A percentile compares a stretch with the other conserved stretches of the same genome.
These are phyloP conservation scores for Schizosaccharomyces osmophilus DNA, from an alignment of 805 yeast species.

Conservation along the genomic window DNA sequence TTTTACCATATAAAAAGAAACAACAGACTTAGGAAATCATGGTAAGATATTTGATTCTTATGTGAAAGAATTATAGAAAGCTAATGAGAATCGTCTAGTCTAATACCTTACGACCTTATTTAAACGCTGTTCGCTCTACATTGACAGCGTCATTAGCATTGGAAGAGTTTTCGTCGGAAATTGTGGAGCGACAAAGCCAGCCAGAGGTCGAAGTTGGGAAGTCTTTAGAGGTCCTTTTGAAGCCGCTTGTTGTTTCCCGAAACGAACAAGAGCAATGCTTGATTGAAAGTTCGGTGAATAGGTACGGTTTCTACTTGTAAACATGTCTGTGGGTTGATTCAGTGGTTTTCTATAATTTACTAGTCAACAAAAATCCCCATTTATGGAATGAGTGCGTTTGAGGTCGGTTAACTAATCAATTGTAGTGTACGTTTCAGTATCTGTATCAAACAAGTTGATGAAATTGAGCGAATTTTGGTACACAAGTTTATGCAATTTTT, in stretches of 20 bases:
- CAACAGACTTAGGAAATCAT: not conserved
- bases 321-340: not conserved
- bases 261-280: constrained; percentile 81
- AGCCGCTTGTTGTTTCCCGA: constrained; percentile 74
- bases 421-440: constrained; percentile 49
- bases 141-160: constrained; percentile 80
- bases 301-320: constrained; percentile 12
- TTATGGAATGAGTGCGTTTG: no score
- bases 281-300: constrained; percentile 83
- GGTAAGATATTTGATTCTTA: not conserved
- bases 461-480: constrained; percentile 79
- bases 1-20: not conserved
- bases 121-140: constrained; percentile 79
- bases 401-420: no score
- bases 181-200: constrained; percentile 87
- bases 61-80: not conserved
- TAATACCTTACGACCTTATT: constrained; percentile 86
- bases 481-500: constrained; percentile 84
- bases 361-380: no score
- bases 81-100: constrained; percentile 27
- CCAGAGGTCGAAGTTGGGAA: constrained; percentile 84
- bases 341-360: not conserved
- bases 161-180: constrained; percentile 82
- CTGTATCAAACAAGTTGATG: constrained; percentile 91
- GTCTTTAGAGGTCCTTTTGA: constrained; percentile 61